Percentiles rank a stretch among this genome's conserved stretches.
These are phyloP conservation scores for Apophysomyces sp. DNA, from an alignment of 371 early-diverging fungal species.

Conservation along the genomic window DNA sequence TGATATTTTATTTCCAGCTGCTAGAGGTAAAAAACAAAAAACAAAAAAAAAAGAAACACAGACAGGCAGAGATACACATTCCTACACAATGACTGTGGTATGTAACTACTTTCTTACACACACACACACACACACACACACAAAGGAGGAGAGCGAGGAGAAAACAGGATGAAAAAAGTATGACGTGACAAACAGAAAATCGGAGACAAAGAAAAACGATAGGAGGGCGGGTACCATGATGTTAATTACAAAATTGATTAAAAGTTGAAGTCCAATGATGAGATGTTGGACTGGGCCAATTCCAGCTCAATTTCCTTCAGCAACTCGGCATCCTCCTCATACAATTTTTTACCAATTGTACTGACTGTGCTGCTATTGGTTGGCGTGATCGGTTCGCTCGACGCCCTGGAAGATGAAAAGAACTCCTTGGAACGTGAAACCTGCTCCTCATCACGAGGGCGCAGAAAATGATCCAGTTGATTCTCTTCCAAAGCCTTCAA, in stretches of 20 bases:
- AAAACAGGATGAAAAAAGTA: too few species aligned
- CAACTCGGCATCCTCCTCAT: conserved; percentile 16
- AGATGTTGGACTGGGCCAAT: conserved; percentile 11
- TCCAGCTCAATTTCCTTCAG: conserved; percentile 19
- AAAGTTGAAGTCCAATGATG: conserved; percentile 17
- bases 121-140: too few species aligned
- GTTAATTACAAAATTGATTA: conserved; percentile 1
- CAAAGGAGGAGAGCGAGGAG: background rate
- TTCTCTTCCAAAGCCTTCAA: conserved; percentile 3
- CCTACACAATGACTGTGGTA: background rate
- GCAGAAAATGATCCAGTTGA: conserved; percentile 5
- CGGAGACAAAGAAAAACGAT: background rate
- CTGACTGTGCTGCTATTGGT: conserved; percentile 3
- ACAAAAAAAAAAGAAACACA: too few species aligned
- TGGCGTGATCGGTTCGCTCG: conserved; percentile 19
- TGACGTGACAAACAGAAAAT: background rate
- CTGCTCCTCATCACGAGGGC: conserved; percentile 4
- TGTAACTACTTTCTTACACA: too few species aligned
- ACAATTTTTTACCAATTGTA: background rate
- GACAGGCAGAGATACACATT: background rate
- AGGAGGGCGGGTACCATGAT: too few species aligned
- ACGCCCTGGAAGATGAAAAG: conserved; percentile 7
- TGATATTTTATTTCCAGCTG: background rate
- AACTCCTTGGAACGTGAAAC: conserved; percentile 7
- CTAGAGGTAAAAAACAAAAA: background rate